Evolutionary conservation across 352 stramenopile genomes (phyloP), one percentile per base, ranked within the genome.

Genomic region (Phytophthora litchii): DNA sequence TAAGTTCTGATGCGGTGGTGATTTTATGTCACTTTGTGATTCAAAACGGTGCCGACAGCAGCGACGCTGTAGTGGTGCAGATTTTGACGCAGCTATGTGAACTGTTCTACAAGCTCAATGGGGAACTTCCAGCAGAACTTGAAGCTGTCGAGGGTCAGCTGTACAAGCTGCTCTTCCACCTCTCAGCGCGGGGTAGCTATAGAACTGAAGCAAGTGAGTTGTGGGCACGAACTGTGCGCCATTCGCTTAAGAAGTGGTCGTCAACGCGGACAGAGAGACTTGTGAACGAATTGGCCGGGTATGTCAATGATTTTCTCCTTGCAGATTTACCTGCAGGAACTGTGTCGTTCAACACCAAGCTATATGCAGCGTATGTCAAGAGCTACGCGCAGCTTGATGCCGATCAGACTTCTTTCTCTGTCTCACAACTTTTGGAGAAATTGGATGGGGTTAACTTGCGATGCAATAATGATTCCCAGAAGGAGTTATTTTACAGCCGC

Each of bases 21-120:
- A 91, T 91, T 38, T 57, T 92, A 40, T 80, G 71, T 53, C 83
- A 92, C 41, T 90, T 85, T 51, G 80, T 75, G 14, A 59, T 78
- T 21, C 78, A 86, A 62, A 68, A 81, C 9, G 60, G 52, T 8
- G 2, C 36, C 0, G 68, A 87, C n/a, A 74, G 45, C 27, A 72
- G 65, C 20, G 60, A 81, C 19, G 68, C 75, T 12, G 64, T 80
- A 16, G 57, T 80, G 37, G 75, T 89, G 67, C 72, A 78, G n/a
- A 71, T 91, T 21, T 48, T 92, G n/a, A 74, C 72, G 11, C 72
- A 74, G 12, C 64, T 91, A 3, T 76, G 87, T 43, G 50, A 76
- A 21, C 47, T 92, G 7, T 91, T 91, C 38, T 65, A 58, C 10
- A 83, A 79, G 19, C 53, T 92, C 3, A 54, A 66, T 25, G 58